Evolutionary conservation across 2,329 filamentous ascomycete species (phyloP).

Genomic region (Stemphylium beticola): DNA sequence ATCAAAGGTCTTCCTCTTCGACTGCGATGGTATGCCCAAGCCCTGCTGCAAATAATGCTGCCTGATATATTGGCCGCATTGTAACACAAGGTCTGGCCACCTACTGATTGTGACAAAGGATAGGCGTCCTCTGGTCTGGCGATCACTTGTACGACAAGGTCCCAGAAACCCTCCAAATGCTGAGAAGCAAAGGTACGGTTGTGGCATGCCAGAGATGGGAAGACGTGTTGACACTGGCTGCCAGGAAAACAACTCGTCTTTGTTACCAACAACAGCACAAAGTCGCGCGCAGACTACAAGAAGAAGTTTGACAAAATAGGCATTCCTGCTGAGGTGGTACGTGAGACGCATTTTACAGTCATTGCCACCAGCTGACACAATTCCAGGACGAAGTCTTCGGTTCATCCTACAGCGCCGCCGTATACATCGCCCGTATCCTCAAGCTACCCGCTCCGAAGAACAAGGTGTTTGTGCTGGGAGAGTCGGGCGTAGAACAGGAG

Average conservation of each 20-base stretch:
- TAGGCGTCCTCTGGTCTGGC: conserved; percentile 96
- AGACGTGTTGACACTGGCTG: background rate
- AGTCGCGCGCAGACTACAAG: conserved; percentile 89
- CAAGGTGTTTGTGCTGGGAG: conserved; percentile 94
- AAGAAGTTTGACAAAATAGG: conserved; percentile 85
- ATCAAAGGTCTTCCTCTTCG: conserved; percentile 83
- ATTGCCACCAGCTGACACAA: conserved; percentile 5
- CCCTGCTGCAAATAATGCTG: conserved; percentile 4
- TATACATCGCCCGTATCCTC: conserved; percentile 95
- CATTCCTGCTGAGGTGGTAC: conserved; percentile 73
- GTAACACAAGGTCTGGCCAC: background rate
- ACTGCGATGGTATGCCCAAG: conserved; percentile 81
- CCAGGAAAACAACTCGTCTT: conserved; percentile 90
- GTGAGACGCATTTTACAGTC: conserved; percentile 49
- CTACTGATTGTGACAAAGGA: conserved; percentile 53
- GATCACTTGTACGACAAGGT: conserved; percentile 86
- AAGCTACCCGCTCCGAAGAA: conserved; percentile 77
- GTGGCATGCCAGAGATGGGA: background rate
- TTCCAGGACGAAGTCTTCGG: conserved; percentile 88
- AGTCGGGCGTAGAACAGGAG: conserved; percentile 89
- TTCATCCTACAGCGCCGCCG: conserved; percentile 90
- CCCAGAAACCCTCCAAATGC: conserved; percentile 81
- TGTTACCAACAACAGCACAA: conserved; percentile 98
- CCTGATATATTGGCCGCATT: background rate
- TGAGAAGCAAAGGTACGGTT: conserved; percentile 76